Percentiles rank a stretch among this genome's conserved stretches.
phyloP scores from a whole-genome alignment of 148 eudicot species.

The Chenopodium suecicum region DNA sequence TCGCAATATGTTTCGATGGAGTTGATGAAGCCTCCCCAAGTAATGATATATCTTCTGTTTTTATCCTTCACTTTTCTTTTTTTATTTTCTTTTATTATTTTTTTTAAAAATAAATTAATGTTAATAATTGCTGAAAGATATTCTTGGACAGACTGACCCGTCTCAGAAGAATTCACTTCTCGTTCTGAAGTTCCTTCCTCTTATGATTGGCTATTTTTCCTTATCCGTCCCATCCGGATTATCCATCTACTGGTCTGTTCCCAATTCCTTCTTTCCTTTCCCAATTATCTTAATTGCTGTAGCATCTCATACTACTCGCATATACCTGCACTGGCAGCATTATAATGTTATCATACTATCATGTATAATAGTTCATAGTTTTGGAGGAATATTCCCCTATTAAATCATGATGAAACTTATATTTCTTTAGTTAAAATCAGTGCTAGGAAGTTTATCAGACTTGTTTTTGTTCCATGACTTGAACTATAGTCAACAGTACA shows the following conservation, averaged over 20 bases:
- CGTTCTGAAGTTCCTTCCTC: conserved; percentile 88
- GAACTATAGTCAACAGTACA: background rate
- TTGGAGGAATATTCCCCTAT: background rate
- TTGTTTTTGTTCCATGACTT: background rate
- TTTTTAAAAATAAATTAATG: too few relatives aligned
- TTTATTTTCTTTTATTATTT: too few relatives aligned
- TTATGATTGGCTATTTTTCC: conserved; percentile 98
- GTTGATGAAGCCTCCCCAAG: conserved; percentile 98
- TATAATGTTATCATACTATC: background rate
- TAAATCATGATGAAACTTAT: background rate
- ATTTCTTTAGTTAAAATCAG: background rate
- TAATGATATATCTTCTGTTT: conserved; percentile 23
- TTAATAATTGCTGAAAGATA: conserved; percentile 23
- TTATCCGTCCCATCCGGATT: conserved; percentile 97
- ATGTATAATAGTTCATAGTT: background rate
- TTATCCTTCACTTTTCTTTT: background rate
- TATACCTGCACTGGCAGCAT: background rate
- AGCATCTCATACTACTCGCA: background rate
- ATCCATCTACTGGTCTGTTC: conserved; percentile 86
- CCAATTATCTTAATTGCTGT: background rate
- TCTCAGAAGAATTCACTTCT: conserved; percentile 93
- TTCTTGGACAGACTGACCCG: conserved; percentile 79
- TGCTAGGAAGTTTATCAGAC: background rate
- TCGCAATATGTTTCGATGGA: conserved; percentile 97
- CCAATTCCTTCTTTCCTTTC: conserved; percentile 12